Conservation (phyloP, 345 rosid species). For the Combretum micranthum region DNA sequence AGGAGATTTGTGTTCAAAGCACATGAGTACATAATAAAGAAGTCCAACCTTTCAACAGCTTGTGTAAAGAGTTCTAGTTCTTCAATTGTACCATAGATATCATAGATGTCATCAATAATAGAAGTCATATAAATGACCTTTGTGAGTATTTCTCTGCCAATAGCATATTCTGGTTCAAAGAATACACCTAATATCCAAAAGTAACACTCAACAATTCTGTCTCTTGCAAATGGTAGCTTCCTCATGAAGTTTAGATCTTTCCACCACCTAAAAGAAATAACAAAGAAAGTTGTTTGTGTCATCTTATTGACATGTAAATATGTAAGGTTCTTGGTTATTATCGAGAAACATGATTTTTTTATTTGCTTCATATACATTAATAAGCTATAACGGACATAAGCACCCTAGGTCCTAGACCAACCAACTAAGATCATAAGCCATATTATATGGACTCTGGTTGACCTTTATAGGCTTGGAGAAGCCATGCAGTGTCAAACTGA, state of each 20-base stretch:
- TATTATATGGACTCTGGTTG: no score
- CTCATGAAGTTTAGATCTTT: neutral
- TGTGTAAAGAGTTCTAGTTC: constrained; percentile 1
- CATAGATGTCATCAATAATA: constrained; percentile 2
- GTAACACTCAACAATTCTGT: constrained; percentile 3
- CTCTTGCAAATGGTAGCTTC: constrained; percentile 12
- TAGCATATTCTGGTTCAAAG: neutral
- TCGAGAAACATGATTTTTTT: no score
- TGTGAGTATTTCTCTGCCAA: neutral
- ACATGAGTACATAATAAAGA: neutral
- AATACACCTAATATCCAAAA: neutral
- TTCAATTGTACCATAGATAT: constrained; percentile 1
- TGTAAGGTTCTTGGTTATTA: no score
- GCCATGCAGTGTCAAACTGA: no score
- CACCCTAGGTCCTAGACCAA: no score
- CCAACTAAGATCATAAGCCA: no score
- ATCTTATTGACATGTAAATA: no score
- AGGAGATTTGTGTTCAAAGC: no score
- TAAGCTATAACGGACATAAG: no score
- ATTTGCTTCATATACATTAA: no score
- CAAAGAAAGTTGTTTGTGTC: no score
- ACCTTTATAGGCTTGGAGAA: no score
- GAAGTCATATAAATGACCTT: neutral
- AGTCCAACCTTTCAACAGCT: neutral
- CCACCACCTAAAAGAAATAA: constrained; percentile 8